Evolutionary conservation across 1,284 basidiomycete species (phyloP).

Genomic region (Calocybe gambosa): DNA sequence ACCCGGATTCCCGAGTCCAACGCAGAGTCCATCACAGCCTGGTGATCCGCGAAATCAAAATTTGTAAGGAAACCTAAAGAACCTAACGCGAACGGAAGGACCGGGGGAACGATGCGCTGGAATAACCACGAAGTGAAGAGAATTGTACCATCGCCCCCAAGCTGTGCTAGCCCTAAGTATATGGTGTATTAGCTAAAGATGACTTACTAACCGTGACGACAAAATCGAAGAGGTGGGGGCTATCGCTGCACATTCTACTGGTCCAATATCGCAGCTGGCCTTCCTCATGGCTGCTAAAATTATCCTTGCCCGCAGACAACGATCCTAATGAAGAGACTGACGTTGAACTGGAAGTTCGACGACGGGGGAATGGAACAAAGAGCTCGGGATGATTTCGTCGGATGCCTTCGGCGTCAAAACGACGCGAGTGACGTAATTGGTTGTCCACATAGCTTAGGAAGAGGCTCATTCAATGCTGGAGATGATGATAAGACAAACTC

Average conservation of each 20-base stretch:
- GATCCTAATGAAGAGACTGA: slow-evolving; percentile 49
- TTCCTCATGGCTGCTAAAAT: slow-evolving; percentile 45
- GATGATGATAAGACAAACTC: slow-evolving; percentile 17
- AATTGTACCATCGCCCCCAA: slow-evolving; percentile 97
- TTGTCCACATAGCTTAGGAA: slow-evolving; percentile 83
- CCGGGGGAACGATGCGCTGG: slow-evolving; percentile 95
- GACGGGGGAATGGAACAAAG: slow-evolving; percentile 73
- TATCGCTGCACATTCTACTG: slow-evolving; percentile 88
- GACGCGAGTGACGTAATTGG: slow-evolving; percentile 86
- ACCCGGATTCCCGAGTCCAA: slow-evolving; percentile 94
- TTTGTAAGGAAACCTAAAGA: slow-evolving; percentile 98
- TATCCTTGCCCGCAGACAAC: slow-evolving; percentile 34
- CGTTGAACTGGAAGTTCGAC: slow-evolving; percentile 64
- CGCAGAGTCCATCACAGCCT: slow-evolving; percentile 82
- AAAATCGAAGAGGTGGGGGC: slow-evolving; percentile 95
- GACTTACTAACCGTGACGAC: slow-evolving; percentile 79
- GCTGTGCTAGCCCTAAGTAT: slow-evolving; percentile 35
- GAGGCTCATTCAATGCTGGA: slow-evolving; percentile 12
- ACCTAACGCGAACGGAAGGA: slow-evolving; percentile 96
- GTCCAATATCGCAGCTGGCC: slow-evolving; percentile 98
- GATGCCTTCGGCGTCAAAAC: slow-evolving; percentile 92
- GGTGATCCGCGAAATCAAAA: slow-evolving; percentile 91
- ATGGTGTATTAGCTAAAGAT: not conserved
- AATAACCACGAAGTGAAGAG: slow-evolving; percentile 99
- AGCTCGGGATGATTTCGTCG: slow-evolving; percentile 83